Percentiles rank a stretch among this genome's conserved stretches.
Evolutionary conservation across 2,329 filamentous ascomycete species (phyloP).

Genomic region (Leptographium procerum): DNA sequence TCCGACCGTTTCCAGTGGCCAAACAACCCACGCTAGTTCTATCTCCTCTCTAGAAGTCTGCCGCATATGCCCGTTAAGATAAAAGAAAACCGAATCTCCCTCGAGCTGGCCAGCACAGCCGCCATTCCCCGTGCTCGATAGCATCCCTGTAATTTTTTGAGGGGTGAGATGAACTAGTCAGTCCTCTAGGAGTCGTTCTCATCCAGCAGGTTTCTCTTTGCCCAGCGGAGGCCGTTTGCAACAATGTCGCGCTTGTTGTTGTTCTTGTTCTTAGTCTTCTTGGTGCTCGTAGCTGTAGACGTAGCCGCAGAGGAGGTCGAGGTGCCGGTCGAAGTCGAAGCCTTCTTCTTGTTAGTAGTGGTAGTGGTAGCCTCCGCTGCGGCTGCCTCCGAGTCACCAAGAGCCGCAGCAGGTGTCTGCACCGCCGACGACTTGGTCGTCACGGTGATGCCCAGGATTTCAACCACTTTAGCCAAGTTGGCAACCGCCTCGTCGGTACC

Average conservation of each 20-base stretch:
- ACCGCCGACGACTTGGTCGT: slow-evolving; percentile 1
- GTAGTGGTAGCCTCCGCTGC: background rate
- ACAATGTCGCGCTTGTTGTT: background rate
- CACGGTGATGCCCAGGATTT: background rate
- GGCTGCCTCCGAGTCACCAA: background rate
- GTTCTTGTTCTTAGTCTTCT: background rate
- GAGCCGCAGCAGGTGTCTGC: background rate
- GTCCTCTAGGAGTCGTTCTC: background rate
- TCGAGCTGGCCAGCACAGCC: background rate
- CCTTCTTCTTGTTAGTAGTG: background rate
- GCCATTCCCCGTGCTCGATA: background rate
- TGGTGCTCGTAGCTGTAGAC: background rate
- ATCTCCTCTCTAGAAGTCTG: background rate
- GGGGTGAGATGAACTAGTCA: too few relatives aligned
- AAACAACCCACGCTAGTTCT: background rate
- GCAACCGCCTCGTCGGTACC: slow-evolving; percentile 17
- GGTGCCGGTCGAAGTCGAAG: background rate
- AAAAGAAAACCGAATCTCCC: background rate
- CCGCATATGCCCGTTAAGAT: background rate
- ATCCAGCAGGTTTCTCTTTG: background rate
- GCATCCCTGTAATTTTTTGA: background rate
- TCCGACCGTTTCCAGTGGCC: background rate
- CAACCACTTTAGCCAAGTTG: slow-evolving; percentile 15
- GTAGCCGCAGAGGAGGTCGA: background rate
- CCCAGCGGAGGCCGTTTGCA: slow-evolving; percentile 1